These are phyloP conservation scores for Thyridium curvatum DNA, from an alignment of 2,329 filamentous ascomycete genomes.

Conservation along the genomic window DNA sequence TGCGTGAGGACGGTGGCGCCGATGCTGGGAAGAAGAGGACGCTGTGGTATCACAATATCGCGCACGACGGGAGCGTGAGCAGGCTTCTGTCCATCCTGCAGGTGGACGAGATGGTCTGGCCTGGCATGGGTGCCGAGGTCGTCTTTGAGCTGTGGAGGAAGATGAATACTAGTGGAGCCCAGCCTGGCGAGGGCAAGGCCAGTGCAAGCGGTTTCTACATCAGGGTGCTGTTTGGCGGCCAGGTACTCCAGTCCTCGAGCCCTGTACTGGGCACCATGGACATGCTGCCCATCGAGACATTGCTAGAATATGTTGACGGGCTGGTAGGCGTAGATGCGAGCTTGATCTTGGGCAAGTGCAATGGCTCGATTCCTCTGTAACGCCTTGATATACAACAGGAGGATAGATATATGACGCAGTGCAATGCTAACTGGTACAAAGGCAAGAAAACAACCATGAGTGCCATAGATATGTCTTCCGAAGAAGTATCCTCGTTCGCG, in stretches of 20 bases:
- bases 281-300: conserved; percentile 59
- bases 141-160: conserved; percentile 67
- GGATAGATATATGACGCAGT: no score
- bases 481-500: no score
- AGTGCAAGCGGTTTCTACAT: conserved; percentile 39
- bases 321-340: conserved; percentile 52
- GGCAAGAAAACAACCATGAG: no score
- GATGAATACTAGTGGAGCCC: conserved; percentile 9
- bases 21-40: neutral
- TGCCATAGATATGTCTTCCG: no score
- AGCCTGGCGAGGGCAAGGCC: neutral
- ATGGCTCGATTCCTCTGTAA: conserved; percentile 6
- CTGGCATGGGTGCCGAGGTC: conserved; percentile 74
- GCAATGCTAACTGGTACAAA: no score
- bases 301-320: conserved; percentile 66
- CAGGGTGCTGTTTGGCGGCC: conserved; percentile 65
- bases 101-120: conserved; percentile 73
- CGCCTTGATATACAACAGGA: no score
- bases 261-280: conserved; percentile 63
- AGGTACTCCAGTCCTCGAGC: conserved; percentile 59
- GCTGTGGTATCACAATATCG: conserved; percentile 67
- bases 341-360: conserved; percentile 17
- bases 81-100: conserved; percentile 65
- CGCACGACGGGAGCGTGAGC: conserved; percentile 70
- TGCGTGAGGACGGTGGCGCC: conserved; percentile 12